phyloP scores from a whole-genome alignment of 345 rosid species.

The Punica granatum region DNA sequence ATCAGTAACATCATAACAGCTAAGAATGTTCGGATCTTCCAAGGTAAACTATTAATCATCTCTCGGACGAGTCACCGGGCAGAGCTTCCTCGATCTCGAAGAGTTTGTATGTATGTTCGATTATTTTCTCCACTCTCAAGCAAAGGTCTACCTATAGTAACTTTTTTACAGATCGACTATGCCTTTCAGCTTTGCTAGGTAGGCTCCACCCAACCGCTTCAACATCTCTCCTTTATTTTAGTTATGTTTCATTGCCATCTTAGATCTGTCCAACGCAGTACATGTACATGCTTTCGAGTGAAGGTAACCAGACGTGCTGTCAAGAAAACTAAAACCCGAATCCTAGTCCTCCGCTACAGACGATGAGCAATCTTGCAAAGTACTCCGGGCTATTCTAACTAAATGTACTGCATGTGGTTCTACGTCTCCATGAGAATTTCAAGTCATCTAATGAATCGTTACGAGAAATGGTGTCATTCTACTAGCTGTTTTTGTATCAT shows the following conservation, averaged over 20 bases:
- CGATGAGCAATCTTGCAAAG: too few species aligned
- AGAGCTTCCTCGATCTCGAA: neutral
- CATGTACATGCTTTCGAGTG: neutral
- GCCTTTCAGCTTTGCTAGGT: neutral
- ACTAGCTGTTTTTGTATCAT: neutral
- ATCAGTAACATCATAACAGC: neutral
- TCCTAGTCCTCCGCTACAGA: neutral
- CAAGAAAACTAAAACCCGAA: neutral
- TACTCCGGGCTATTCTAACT: too few species aligned
- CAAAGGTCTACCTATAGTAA: neutral
- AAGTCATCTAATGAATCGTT: neutral
- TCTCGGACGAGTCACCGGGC: neutral
- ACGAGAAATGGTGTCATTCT: neutral
- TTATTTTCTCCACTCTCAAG: neutral
- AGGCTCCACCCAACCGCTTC: neutral
- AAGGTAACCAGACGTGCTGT: neutral
- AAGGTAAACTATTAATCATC: neutral
- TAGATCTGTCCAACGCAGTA: neutral
- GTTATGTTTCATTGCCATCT: neutral
- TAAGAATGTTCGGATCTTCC: neutral
- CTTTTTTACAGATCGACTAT: neutral
- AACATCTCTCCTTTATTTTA: neutral
- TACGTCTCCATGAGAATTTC: too few species aligned
- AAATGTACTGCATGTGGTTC: too few species aligned
- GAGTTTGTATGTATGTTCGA: neutral